phyloP scores from a whole-genome alignment of 2,329 filamentous ascomycete genomes.

The Colletotrichum destructivum region DNA sequence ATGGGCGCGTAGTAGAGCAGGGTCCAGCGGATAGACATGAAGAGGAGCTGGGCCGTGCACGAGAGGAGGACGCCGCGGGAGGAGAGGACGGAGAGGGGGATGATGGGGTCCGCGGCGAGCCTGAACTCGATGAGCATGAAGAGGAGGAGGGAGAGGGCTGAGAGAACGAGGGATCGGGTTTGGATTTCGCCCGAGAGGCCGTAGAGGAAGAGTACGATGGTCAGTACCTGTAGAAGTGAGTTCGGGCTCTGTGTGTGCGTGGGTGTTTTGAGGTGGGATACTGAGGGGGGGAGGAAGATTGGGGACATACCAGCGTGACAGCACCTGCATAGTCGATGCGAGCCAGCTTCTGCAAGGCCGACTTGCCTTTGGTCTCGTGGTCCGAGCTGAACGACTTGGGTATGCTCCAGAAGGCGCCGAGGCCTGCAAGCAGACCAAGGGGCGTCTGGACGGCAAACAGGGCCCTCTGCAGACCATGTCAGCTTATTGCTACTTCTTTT shows the following conservation, averaged over 20 bases:
- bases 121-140: slow-evolving; percentile 76
- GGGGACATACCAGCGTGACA: slow-evolving; percentile 67
- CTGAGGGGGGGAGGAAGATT: background rate
- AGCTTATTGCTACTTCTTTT: slow-evolving; percentile 4
- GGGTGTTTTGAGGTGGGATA: background rate
- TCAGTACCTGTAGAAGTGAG: slow-evolving; percentile 63
- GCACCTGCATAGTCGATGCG: slow-evolving; percentile 84
- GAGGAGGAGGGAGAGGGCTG: slow-evolving; percentile 63
- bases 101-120: slow-evolving; percentile 78
- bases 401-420: slow-evolving; percentile 76
- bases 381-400: slow-evolving; percentile 60
- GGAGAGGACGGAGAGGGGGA: slow-evolving; percentile 79
- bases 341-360: slow-evolving; percentile 69
- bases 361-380: slow-evolving; percentile 56
- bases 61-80: slow-evolving; percentile 81
- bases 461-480: slow-evolving; percentile 65
- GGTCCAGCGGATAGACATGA: slow-evolving; percentile 87
- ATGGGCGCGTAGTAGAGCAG: slow-evolving; percentile 87
- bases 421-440: slow-evolving; percentile 71
- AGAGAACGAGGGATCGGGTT: slow-evolving; percentile 72
- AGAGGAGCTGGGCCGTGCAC: slow-evolving; percentile 80
- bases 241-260: background rate
- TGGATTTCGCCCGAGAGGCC: slow-evolving; percentile 77
- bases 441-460: slow-evolving; percentile 83
- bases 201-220: slow-evolving; percentile 81